Base-by-base conservation (phyloP, 495 filamentous ascomycete genomes). In the Lasiosphaeria ovina region DNA sequence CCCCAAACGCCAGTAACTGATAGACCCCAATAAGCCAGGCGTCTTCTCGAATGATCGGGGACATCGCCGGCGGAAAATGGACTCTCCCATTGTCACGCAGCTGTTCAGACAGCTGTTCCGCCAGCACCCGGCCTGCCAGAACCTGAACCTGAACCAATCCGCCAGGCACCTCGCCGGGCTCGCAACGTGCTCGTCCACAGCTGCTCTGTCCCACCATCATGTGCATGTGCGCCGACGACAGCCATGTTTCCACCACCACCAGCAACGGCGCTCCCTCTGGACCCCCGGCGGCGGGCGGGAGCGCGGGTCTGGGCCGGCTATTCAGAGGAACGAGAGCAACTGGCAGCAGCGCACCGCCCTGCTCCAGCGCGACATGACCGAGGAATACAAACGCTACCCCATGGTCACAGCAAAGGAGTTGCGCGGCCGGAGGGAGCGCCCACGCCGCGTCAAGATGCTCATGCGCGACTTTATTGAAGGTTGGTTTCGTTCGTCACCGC, bases 391-490 rank as follows among this genome's bases (percentile, higher is more conserved):
- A 58, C 77, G 77, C 60, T 97, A 90, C 69, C 93, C 94, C 1
- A 83, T 87, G 65, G 90, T 98, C 17, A 96, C 92, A 6, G 85
- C 93, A 7, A 83, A 90, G 63, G 84, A 88, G 32, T 74, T 99
- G 65, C 84, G 87, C 52, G 77, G 70, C 58, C 77, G 89, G 47
- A 84, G 78, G 50, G 89, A 96, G 66, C 79, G 95, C 63, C 94
- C 94, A 11, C 85, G 81, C 70, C 80, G 90, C 67, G 92, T 97
- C 56, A 97, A 96, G 83, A 99, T 99, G 94, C 74, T 96, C 65
- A 88, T 92, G 66, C 83, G 94, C 59, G 95, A 99, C 77, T 99
- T 98, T 71, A 94, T 99, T 66, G 94, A 99, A 74, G 92, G 92
- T 96, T 70, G 61, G 76, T 60, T 40, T 44, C 35, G 3, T 36